Evolutionary conservation across 176 grass and related monocot species (phyloP).

Genomic region (Cenchrus purpureus): DNA sequence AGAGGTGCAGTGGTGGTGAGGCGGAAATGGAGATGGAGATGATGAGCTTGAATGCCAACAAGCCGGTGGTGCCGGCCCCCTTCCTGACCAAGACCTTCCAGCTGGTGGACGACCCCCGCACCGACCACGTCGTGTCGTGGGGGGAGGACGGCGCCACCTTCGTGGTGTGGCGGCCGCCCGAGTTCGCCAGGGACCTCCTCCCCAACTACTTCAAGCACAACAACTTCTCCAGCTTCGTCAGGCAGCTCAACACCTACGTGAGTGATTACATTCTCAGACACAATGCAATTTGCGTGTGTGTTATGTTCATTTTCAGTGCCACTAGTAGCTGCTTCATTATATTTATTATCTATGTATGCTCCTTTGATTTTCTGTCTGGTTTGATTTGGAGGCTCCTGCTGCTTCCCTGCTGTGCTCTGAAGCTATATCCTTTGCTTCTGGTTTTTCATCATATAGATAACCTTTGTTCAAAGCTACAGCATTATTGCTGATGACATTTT

Average conservation of each 20-base stretch:
- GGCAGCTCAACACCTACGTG: conserved; percentile 97
- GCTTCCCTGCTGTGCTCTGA: background rate
- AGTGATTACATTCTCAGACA: background rate
- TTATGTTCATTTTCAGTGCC: background rate
- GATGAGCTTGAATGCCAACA: conserved; percentile 28
- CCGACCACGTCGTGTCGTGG: conserved; percentile 83
- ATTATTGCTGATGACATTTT: background rate
- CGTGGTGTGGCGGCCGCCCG: conserved; percentile 79
- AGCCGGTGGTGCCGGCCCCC: conserved; percentile 62
- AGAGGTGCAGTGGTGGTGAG: conserved; percentile 41
- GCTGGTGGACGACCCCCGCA: conserved; percentile 75
- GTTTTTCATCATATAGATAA: background rate
- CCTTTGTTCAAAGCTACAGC: background rate
- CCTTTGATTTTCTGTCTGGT: background rate
- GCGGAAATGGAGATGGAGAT: conserved; percentile 42
- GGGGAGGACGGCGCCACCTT: conserved; percentile 73
- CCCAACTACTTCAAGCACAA: conserved; percentile 95
- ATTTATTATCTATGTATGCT: background rate
- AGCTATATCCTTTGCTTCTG: background rate
- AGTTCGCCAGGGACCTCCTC: conserved; percentile 83
- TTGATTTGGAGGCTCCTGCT: background rate
- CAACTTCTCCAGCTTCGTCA: conserved; percentile 96
- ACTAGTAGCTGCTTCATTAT: background rate
- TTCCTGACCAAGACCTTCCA: conserved; percentile 92
- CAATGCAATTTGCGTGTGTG: too few relatives aligned